These are phyloP conservation scores for Citrus inodora DNA, from an alignment of 345 rosid genomes.

Conservation along the genomic window DNA sequence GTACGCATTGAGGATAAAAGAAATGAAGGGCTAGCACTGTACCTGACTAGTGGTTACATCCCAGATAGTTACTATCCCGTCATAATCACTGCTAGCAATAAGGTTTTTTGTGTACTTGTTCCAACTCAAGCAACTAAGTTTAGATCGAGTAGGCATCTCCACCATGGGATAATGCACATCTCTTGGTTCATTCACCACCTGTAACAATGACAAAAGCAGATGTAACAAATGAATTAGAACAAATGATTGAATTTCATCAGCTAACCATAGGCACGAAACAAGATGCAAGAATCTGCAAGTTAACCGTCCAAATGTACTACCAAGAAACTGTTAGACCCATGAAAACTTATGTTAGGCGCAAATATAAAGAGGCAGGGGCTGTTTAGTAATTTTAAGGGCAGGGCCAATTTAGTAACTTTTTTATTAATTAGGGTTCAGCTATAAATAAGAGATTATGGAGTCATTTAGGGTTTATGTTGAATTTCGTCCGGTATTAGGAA, in stretches of 20 bases:
- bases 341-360: no score
- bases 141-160: constrained; percentile 55
- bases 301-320: background rate
- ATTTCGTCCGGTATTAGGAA: no score
- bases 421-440: no score
- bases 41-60: constrained; percentile 61
- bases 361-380: no score
- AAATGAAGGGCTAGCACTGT: background rate
- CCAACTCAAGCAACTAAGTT: constrained; percentile 75
- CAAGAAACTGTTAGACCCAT: background rate
- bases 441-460: no score
- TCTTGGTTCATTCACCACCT: constrained; percentile 55
- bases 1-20: background rate
- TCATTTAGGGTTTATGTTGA: no score
- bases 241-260: background rate
- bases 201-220: constrained; percentile 8
- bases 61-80: constrained; percentile 59
- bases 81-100: constrained; percentile 67
- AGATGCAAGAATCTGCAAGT: background rate
- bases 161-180: constrained; percentile 51
- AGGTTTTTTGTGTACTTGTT: constrained; percentile 54
- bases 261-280: background rate
- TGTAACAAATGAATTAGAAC: background rate
- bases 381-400: no score
- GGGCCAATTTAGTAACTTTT: no score